Percentiles rank a stretch among this genome's conserved stretches.
Evolutionary conservation across 148 eudicot genomes (phyloP).

Genomic region (Rhododendron molle): DNA sequence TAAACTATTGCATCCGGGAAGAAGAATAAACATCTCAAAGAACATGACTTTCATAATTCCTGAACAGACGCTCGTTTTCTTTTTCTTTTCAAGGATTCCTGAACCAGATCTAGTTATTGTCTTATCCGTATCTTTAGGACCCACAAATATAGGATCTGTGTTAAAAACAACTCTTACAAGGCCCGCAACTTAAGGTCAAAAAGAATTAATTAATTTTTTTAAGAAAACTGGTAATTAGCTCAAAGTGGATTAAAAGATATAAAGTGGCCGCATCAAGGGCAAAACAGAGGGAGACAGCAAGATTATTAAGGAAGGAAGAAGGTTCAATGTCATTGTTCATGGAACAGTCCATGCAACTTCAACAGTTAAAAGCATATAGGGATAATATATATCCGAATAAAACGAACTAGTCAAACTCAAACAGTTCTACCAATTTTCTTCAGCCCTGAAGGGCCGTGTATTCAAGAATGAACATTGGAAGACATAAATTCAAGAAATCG

Average conservation of each 20-base stretch:
- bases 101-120: background rate
- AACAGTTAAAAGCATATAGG: background rate
- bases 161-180: background rate
- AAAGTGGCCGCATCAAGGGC: background rate
- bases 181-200: background rate
- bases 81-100: background rate
- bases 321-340: background rate
- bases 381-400: background rate
- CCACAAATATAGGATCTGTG: background rate
- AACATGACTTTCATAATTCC: background rate
- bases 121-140: background rate
- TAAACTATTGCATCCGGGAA: background rate
- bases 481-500: background rate
- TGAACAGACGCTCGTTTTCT: background rate
- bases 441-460: background rate
- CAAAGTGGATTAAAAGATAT: background rate
- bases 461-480: background rate
- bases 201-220: background rate
- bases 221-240: background rate
- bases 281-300: constrained; percentile 2
- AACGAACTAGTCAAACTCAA: background rate
- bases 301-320: background rate
- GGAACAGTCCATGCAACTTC: background rate
- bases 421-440: background rate
- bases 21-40: background rate